These are phyloP conservation scores for Eimeria praecox DNA, from an alignment of 169 alveolate species.

Conservation along the genomic window DNA sequence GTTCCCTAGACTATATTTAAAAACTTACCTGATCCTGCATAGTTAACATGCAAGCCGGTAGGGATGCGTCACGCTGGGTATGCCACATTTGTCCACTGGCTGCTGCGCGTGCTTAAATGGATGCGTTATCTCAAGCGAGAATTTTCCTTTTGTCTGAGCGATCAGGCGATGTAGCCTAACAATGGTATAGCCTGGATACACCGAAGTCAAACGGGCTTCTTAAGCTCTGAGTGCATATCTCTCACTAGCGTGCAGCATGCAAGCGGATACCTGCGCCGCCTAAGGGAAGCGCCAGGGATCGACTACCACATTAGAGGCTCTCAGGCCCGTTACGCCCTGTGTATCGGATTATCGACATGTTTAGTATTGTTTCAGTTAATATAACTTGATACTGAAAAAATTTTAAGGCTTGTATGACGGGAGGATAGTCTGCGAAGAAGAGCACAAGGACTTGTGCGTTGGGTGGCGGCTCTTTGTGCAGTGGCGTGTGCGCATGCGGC, in stretches of 20 bases:
- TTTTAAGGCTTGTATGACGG: not conserved
- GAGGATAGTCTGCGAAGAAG: not conserved
- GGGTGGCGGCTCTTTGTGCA: not conserved
- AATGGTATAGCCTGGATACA: not conserved
- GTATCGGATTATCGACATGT: not conserved
- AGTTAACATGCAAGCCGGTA: not conserved
- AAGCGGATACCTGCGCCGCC: not conserved
- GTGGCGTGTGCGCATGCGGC: not conserved
- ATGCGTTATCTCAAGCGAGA: not conserved
- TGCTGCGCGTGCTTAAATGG: not conserved
- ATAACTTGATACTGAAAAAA: not conserved
- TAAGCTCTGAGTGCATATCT: not conserved
- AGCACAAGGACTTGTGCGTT: not conserved
- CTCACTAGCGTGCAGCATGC: not conserved
- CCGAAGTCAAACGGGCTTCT: not conserved
- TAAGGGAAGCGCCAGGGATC: not conserved
- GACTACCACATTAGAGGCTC: not conserved
- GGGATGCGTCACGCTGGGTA: not conserved
- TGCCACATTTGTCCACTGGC: not conserved
- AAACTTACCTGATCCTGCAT: no score
- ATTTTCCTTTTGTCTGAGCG: not conserved
- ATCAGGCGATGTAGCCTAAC: not conserved
- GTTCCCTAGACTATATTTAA: no score
- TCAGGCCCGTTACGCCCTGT: not conserved
- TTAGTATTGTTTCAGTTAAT: not conserved